Evolutionary conservation across 495 filamentous ascomycete species (phyloP).

Genomic region (Penicillium antarcticum): DNA sequence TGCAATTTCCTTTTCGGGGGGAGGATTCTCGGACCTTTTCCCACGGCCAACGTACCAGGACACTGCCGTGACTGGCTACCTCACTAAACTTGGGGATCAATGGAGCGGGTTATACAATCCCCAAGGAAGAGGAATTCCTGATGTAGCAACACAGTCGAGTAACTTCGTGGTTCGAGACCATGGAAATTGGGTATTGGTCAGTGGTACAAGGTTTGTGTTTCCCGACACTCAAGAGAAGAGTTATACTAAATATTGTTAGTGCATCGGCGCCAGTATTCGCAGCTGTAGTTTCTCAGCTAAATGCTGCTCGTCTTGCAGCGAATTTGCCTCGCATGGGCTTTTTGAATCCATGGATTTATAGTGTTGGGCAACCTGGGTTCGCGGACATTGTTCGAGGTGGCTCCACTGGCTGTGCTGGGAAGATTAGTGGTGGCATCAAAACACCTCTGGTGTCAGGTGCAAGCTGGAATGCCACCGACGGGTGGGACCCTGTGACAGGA

Average conservation of each 20-base stretch:
- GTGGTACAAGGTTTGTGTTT: constrained; percentile 42
- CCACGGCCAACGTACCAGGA: constrained; percentile 62
- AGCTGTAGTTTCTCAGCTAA: constrained; percentile 53
- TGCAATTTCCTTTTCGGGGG: constrained; percentile 57
- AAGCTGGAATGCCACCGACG: constrained; percentile 42
- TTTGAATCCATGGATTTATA: constrained; percentile 65
- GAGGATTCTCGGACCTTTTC: constrained; percentile 74
- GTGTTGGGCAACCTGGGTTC: constrained; percentile 39
- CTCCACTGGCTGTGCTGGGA: constrained; percentile 51
- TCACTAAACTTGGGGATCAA: constrained; percentile 34
- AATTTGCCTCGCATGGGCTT: constrained; percentile 55
- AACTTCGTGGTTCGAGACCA: constrained; percentile 41
- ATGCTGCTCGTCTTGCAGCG: constrained; percentile 50
- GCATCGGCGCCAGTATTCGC: constrained; percentile 54
- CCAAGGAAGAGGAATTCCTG: constrained; percentile 67
- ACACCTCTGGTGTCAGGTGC: constrained; percentile 47
- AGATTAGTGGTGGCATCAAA: constrained; percentile 4
- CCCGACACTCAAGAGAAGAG: not conserved
- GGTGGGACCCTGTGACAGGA: constrained; percentile 33
- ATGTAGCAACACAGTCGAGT: constrained; percentile 57
- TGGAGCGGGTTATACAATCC: constrained; percentile 53
- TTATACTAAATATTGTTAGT: constrained; percentile 21
- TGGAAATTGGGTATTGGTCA: constrained; percentile 26
- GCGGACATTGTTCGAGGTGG: constrained; percentile 56
- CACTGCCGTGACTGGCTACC: constrained; percentile 51